Evolutionary conservation across 73 alveolate species (phyloP), one percentile per base, ranked within the genome.

Genomic region (Uronychia setigera): DNA sequence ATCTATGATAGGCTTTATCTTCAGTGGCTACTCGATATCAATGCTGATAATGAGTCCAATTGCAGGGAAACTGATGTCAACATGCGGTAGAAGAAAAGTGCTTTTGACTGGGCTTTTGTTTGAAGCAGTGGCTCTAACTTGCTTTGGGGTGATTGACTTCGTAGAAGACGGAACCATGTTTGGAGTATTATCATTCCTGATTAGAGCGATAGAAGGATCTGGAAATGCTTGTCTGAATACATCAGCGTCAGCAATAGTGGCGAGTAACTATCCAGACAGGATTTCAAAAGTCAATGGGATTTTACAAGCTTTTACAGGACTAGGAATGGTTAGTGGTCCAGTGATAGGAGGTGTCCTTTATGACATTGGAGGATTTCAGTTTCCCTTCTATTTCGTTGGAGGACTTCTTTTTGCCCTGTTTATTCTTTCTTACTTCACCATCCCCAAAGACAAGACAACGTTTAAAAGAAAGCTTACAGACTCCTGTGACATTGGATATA

Each of bases 171-270:
- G 58, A 31, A 29, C 29, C n/a, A 33, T 80, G 33, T 84, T 35
- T 57, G 85, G 59, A 27, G 60, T 84, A 19, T 58, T 83, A 26
- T n/a, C 83, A 1, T 82, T 78, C 33, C 32, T 84, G 29, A 31
- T 58, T n/a, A 76, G 91, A 46, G 80, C 35, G 9, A 26, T 84
- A 1, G 91, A 84, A 77, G 91, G 91, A 67, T 32, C 80, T 13
- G 91, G 91, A 46, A 60, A 46, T 32, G 91, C 74, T 0, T 84
- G 83, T 46, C 75, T 84, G 11, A 13, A n/a, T 29, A 74, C 89
- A 19, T 60, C 89, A 78, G 35, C 83, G 35, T 60, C 60, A 29
- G 89, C 89, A 0, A 74, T 82, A 1, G 83, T 74, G 13, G 89
- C 89, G 1, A 29, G 82, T 19, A 32, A 1, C 26, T 82, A 74